phyloP scores from a whole-genome alignment of 305 asterid species.

The Fraxinus ornus region DNA sequence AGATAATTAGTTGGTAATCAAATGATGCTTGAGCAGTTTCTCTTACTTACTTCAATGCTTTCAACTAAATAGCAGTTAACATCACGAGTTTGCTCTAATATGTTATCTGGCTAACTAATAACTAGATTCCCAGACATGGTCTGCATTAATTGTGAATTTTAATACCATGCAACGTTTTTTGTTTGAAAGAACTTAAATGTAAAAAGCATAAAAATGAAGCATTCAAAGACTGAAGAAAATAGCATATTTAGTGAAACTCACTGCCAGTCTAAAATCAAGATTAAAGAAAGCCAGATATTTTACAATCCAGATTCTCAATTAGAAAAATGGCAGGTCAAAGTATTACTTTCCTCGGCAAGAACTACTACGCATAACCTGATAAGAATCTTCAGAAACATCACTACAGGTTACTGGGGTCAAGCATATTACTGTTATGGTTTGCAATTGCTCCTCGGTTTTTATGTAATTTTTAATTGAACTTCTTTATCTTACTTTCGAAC shows the following conservation, averaged over 20 bases:
- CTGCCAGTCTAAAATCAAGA: background rate
- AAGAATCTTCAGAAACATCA: background rate
- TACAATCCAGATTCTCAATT: background rate
- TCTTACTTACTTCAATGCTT: background rate
- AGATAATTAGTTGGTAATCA: background rate
- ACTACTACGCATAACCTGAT: background rate
- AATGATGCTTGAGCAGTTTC: background rate
- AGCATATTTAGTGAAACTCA: background rate
- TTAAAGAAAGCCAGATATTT: background rate
- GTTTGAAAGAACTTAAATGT: background rate
- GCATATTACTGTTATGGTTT: background rate
- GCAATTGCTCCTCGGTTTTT: background rate
- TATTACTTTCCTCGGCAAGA: background rate
- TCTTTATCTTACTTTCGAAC: background rate
- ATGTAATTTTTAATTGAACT: background rate
- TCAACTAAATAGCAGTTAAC: background rate
- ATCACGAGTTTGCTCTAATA: background rate
- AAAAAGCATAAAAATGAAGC: background rate
- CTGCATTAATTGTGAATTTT: background rate
- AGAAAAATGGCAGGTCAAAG: background rate
- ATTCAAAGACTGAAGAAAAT: background rate
- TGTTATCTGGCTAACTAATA: background rate
- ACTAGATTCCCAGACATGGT: background rate
- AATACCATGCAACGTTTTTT: background rate
- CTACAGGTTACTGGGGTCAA: background rate